These are phyloP conservation scores for Rhodamnia argentea DNA, from an alignment of 345 rosid genomes.

Conservation along the genomic window DNA sequence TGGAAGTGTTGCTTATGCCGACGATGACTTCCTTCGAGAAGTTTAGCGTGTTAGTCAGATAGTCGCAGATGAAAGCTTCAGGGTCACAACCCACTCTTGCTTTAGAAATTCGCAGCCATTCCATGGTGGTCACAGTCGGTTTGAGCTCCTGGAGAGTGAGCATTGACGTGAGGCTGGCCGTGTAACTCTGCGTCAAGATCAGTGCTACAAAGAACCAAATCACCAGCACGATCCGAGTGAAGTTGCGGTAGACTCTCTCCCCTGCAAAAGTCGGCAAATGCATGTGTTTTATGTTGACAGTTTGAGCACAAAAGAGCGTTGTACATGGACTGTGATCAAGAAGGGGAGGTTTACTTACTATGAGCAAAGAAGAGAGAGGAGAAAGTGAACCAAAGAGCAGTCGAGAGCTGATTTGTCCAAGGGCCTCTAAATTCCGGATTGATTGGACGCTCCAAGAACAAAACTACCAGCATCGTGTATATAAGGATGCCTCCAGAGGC, in stretches of 20 bases:
- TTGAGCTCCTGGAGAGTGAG: constrained; percentile 33
- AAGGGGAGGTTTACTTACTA: constrained; percentile 17
- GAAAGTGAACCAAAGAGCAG: constrained; percentile 38
- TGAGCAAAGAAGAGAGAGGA: constrained; percentile 49
- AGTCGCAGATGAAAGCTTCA: constrained; percentile 31
- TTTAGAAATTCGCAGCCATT: constrained; percentile 13
- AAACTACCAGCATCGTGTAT: constrained; percentile 35
- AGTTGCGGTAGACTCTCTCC: constrained; percentile 23
- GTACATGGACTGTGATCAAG: neutral
- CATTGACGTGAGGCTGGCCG: constrained; percentile 46
- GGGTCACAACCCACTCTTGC: constrained; percentile 38
- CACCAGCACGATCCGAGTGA: constrained; percentile 35
- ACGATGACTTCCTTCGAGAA: constrained; percentile 13
- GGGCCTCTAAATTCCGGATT: constrained; percentile 34
- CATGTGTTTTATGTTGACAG: neutral
- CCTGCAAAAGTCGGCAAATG: constrained; percentile 13
- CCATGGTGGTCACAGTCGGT: constrained; percentile 23
- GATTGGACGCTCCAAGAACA: constrained; percentile 29
- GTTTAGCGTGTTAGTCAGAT: constrained; percentile 16
- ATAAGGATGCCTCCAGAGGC: constrained; percentile 24
- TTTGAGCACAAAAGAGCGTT: neutral
- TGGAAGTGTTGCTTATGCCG: constrained; percentile 5
- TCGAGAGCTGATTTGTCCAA: constrained; percentile 18
- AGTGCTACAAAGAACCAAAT: constrained; percentile 56
- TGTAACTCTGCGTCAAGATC: constrained; percentile 48